Evolutionary conservation across 768 basidiomycete species (phyloP).

Genomic region (Pholiota molesta): DNA sequence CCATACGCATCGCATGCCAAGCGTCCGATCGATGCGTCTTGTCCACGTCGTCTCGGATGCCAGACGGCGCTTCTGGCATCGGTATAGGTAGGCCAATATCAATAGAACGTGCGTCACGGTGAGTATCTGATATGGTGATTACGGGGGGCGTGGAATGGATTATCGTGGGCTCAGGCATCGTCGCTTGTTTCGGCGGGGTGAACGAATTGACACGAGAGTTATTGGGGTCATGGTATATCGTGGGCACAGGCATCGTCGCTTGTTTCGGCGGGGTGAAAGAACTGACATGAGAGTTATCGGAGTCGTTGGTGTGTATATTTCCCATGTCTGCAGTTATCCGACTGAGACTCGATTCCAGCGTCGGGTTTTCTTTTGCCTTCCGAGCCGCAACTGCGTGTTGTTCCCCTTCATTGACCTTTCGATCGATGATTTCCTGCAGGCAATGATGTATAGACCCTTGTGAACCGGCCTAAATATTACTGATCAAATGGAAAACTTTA

Average conservation of each 20-base stretch:
- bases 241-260: background rate
- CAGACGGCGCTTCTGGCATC: background rate
- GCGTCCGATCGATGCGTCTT: background rate
- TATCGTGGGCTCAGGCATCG: background rate
- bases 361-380: conserved; percentile 6
- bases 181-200: background rate
- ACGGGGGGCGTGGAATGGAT: background rate
- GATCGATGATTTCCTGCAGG: conserved; percentile 17
- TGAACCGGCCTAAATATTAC: conserved; percentile 3
- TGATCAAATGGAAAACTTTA: background rate
- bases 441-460: conserved; percentile 17
- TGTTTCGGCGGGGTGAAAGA: background rate
- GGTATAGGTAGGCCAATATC: background rate
- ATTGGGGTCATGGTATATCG: no score
- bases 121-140: background rate
- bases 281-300: no score
- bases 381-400: conserved; percentile 6
- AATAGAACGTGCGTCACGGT: background rate
- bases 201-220: background rate
- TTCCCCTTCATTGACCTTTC: background rate
- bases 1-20: background rate
- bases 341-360: conserved; percentile 1
- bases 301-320: background rate
- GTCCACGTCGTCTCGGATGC: background rate
- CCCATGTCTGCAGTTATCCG: conserved; percentile 5